Percentiles rank a stretch among this genome's conserved stretches.
phyloP scores from a whole-genome alignment of 129 eudicot genomes.

The Heracleum sosnowskyi region DNA sequence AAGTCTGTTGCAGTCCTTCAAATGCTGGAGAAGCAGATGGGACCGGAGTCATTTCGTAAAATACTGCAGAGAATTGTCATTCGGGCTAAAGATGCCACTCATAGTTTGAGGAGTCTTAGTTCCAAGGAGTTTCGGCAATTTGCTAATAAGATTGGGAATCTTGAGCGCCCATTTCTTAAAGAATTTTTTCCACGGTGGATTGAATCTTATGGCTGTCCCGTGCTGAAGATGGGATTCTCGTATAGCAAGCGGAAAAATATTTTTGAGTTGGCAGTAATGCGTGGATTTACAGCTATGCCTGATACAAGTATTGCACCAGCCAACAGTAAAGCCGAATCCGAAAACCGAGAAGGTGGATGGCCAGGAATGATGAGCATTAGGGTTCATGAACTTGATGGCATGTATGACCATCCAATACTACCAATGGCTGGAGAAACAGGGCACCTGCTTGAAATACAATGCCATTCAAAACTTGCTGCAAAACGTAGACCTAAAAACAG shows the following conservation, averaged over 20 bases:
- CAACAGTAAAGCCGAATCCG: constrained; percentile 47
- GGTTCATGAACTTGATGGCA: constrained; percentile 97
- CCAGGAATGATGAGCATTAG: constrained; percentile 99
- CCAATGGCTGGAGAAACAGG: constrained; percentile 98
- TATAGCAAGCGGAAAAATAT: constrained; percentile 86
- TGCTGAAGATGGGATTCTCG: constrained; percentile 91
- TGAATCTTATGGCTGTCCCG: constrained; percentile 91
- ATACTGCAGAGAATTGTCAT: constrained; percentile 75
- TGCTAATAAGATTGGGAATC: constrained; percentile 94
- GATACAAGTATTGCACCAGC: constrained; percentile 31
- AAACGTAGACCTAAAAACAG: constrained; percentile 87
- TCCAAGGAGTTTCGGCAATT: constrained; percentile 96
- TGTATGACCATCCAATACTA: constrained; percentile 94
- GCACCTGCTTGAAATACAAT: constrained; percentile 90
- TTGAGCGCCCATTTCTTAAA: constrained; percentile 96
- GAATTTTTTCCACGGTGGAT: constrained; percentile 97
- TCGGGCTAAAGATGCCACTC: constrained; percentile 53
- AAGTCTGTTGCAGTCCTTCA: constrained; percentile 97
- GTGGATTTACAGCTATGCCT: constrained; percentile 75
- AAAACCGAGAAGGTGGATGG: constrained; percentile 83
- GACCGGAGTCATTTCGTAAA: constrained; percentile 85
- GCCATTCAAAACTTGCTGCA: constrained; percentile 92
- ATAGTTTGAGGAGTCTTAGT: constrained; percentile 70
- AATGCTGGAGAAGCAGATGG: constrained; percentile 99
- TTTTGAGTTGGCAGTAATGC: constrained; percentile 73